These are phyloP conservation scores for Castanea mollissima DNA, from an alignment of 306 rosid genomes.

Conservation along the genomic window DNA sequence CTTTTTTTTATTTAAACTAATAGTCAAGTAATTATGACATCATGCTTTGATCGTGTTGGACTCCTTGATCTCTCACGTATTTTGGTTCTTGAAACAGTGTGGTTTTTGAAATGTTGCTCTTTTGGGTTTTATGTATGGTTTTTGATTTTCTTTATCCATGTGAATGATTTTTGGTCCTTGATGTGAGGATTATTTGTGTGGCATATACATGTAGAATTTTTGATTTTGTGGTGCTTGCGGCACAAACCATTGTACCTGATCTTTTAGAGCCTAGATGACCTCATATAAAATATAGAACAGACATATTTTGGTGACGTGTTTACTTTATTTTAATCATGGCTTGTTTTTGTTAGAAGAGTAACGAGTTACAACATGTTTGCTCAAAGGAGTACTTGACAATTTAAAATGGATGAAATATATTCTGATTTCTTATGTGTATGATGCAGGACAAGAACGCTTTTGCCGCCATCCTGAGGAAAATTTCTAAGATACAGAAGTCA, in stretches of 20 bases:
- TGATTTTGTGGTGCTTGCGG: not conserved
- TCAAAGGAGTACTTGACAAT: not conserved
- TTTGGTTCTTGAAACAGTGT: not conserved
- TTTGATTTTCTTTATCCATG: not conserved
- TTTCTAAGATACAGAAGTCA: slow-evolving; percentile 83
- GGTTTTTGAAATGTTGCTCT: not conserved
- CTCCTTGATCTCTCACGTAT: not conserved
- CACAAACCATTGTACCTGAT: not conserved
- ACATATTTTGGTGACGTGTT: not conserved
- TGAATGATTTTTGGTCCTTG: not conserved
- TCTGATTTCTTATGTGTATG: not conserved
- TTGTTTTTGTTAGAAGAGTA: not conserved
- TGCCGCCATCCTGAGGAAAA: slow-evolving; percentile 82
- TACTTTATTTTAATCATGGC: not conserved
- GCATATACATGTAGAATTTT: not conserved
- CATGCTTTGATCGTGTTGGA: not conserved
- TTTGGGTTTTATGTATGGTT: not conserved
- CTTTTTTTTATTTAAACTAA: too few relatives aligned
- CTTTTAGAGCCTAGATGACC: not conserved
- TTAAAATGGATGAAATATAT: not conserved
- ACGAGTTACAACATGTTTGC: not conserved
- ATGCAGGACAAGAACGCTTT: slow-evolving; percentile 88
- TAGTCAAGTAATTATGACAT: not conserved
- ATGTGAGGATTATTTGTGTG: not conserved
- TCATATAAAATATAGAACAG: not conserved